Percentiles rank a stretch among this genome's conserved stretches.
phyloP scores from a whole-genome alignment of 2,329 filamentous ascomycete genomes.

The Fusarium sacchari region DNA sequence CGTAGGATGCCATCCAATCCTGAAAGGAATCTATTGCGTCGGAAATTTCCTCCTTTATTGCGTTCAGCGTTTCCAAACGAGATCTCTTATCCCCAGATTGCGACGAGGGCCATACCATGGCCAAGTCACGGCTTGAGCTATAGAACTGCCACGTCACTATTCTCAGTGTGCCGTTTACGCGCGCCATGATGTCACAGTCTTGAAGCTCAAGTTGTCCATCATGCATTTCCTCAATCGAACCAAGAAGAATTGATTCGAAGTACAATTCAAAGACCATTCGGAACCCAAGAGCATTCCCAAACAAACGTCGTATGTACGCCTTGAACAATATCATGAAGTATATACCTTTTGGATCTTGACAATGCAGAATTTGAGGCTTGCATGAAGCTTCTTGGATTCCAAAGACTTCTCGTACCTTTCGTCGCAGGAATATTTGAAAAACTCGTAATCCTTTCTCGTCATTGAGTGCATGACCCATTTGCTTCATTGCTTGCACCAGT shows the following conservation, averaged over 20 bases:
- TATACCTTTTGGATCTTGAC: not conserved
- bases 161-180: rapidly evolving
- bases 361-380: not conserved
- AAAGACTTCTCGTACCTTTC: not conserved
- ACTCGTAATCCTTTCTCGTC: not conserved
- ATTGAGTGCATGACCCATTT: not conserved
- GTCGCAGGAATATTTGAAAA: not conserved
- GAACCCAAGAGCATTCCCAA: rapidly evolving
- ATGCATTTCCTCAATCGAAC: not conserved
- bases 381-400: not conserved
- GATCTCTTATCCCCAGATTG: not conserved
- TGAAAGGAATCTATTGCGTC: too few relatives aligned
- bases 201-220: not conserved
- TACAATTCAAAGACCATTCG: not conserved
- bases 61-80: too few relatives aligned
- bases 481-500: not conserved
- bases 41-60: too few relatives aligned
- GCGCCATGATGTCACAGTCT: not conserved
- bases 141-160: too few relatives aligned
- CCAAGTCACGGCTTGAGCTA: too few relatives aligned
- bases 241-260: not conserved
- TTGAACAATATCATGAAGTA: not conserved
- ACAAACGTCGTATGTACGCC: rapidly evolving
- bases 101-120: rapidly evolving
- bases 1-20: too few relatives aligned